Percentiles rank a stretch among this genome's conserved stretches.
Evolutionary conservation across 164 flowering plant species (phyloP).

Genomic region (Piper betle): DNA sequence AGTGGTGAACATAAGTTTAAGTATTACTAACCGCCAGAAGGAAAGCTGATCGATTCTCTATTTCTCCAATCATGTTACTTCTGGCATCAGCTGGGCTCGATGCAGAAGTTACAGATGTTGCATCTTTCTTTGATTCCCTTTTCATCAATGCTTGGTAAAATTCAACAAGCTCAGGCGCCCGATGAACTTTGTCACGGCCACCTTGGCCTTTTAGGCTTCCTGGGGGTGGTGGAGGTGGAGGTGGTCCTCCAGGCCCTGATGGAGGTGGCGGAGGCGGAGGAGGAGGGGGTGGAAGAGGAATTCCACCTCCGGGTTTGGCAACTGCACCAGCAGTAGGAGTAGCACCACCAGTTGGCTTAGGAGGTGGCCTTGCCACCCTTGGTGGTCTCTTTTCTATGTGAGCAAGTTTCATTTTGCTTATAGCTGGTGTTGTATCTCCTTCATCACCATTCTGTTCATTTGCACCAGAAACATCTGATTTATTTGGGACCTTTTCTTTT

Average conservation of each 20-base stretch:
- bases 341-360: constrained; percentile 42
- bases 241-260: constrained; percentile 48
- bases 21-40: constrained; percentile 59
- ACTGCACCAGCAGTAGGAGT: constrained; percentile 16
- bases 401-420: constrained; percentile 61
- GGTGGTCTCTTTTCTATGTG: constrained; percentile 80
- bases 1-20: not conserved
- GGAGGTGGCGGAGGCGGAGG: constrained; percentile 9
- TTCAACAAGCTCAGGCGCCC: constrained; percentile 95
- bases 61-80: constrained; percentile 98
- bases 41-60: constrained; percentile 84
- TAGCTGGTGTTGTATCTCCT: constrained; percentile 30
- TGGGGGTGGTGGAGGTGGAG: constrained; percentile 83
- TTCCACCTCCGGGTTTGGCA: constrained; percentile 35
- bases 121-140: constrained; percentile 85
- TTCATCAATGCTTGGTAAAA: constrained; percentile 92
- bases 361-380: constrained; percentile 81
- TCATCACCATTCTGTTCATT: constrained; percentile 32
- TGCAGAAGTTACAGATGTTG: constrained; percentile 34
- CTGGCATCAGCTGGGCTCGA: constrained; percentile 49
- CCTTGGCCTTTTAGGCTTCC: constrained; percentile 57
- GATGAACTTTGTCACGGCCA: constrained; percentile 73
- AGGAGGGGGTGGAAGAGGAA: constrained; percentile 22
- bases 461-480: constrained; percentile 21
- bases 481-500: constrained; percentile 41